Evolutionary conservation across 2,329 filamentous ascomycete genomes (phyloP).

Genomic region (Aspergillus quadricinctus): DNA sequence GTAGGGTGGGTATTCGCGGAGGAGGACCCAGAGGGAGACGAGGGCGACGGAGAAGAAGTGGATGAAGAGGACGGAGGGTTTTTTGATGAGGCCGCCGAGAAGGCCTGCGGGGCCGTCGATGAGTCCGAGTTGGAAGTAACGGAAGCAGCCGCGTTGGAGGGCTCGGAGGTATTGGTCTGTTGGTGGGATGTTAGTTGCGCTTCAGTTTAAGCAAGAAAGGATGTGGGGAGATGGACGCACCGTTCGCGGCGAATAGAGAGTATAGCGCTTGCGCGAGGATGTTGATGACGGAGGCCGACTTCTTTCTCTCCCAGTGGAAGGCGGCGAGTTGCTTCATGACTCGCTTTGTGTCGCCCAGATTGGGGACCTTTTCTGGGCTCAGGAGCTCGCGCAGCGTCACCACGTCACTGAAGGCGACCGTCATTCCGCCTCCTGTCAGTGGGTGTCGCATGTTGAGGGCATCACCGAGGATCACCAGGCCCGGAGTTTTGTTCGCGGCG

Average conservation of each 20-base stretch:
- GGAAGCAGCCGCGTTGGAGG: conserved; percentile 85
- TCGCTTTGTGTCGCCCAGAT: conserved; percentile 61
- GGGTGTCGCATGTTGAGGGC: conserved; percentile 99
- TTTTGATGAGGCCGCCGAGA: conserved; percentile 73
- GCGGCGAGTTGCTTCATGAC: conserved; percentile 65
- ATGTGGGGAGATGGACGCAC: conserved; percentile 27
- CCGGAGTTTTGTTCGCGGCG: conserved; percentile 64
- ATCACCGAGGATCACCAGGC: conserved; percentile 81
- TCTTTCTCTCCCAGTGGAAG: conserved; percentile 87
- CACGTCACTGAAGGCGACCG: conserved; percentile 90
- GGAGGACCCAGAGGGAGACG: conserved; percentile 71
- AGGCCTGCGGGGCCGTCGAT: conserved; percentile 76
- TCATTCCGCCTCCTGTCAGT: conserved; percentile 96
- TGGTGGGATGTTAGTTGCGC: neutral
- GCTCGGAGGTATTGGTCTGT: conserved; percentile 66
- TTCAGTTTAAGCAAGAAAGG: conserved; percentile 4
- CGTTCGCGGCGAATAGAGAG: conserved; percentile 79
- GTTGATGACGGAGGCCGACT: conserved; percentile 82
- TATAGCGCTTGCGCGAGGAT: conserved; percentile 96
- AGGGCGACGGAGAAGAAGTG: conserved; percentile 96
- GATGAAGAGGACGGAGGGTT: conserved; percentile 73
- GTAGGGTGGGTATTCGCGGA: conserved; percentile 47
- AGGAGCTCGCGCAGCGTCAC: conserved; percentile 72
- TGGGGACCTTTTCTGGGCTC: conserved; percentile 62
- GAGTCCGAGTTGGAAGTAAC: conserved; percentile 75